A percentile compares a stretch with the other conserved stretches of the same genome.
Conservation (phyloP, 352 stramenopile genomes). For the Pythium utonaiense region DNA sequence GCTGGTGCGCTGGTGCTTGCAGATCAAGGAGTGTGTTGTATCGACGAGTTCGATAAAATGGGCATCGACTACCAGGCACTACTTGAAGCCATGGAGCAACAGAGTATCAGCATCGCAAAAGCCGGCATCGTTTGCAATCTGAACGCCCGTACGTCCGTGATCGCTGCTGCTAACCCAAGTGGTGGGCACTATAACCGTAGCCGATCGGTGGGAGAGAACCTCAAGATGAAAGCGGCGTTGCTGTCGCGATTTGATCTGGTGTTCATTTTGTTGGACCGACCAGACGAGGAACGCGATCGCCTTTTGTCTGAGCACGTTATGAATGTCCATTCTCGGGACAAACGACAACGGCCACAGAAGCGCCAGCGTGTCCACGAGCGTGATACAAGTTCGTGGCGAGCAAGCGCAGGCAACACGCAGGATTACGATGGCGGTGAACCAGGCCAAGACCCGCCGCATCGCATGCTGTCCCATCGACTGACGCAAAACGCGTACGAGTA, state of each 20-base stretch:
- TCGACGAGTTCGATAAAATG: constrained; percentile 98
- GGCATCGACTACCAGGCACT: constrained; percentile 70
- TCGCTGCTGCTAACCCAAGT: constrained; percentile 94
- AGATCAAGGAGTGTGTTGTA: constrained; percentile 92
- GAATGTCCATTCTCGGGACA: constrained; percentile 50
- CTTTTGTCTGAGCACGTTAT: constrained; percentile 93
- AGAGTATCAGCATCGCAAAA: constrained; percentile 90
- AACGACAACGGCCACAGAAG: constrained; percentile 10
- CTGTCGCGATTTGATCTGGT: constrained; percentile 95
- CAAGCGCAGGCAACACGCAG: neutral
- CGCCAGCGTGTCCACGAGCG: constrained; percentile 13
- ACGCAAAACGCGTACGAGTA: constrained; percentile 25
- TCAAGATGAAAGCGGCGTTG: constrained; percentile 91
- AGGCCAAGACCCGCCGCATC: constrained; percentile 10
- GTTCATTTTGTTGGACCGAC: constrained; percentile 92
- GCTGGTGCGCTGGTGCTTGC: constrained; percentile 83
- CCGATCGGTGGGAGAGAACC: constrained; percentile 92
- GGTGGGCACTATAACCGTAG: constrained; percentile 92
- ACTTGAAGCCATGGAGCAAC: constrained; percentile 97
- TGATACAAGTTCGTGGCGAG: neutral
- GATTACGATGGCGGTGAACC: neutral
- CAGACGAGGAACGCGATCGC: constrained; percentile 87
- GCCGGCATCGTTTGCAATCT: constrained; percentile 89
- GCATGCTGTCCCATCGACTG: constrained; percentile 29
- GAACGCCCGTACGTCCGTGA: constrained; percentile 89